These are phyloP conservation scores for Alternaria alternata DNA, from an alignment of 2,329 filamentous ascomycete genomes.

Conservation along the genomic window DNA sequence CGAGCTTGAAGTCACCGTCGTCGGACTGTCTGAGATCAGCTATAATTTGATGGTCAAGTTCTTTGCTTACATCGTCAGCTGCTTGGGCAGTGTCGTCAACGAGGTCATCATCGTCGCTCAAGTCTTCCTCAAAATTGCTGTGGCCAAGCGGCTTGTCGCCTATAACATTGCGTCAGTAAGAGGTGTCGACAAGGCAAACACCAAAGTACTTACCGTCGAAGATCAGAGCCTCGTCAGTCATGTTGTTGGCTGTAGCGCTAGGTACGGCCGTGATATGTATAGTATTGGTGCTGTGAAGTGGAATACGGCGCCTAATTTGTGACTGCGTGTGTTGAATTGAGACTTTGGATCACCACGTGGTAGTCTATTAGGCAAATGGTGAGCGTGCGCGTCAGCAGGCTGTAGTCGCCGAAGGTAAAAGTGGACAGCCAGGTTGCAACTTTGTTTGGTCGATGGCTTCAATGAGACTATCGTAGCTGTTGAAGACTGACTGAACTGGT, in stretches of 20 bases:
- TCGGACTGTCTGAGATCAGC: constrained; percentile 20
- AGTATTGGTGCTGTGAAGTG: constrained; percentile 3
- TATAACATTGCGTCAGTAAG: constrained; percentile 11
- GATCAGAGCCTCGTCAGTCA: constrained; percentile 23
- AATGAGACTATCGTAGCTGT: not conserved
- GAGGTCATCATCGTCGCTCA: constrained; percentile 16
- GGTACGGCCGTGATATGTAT: not conserved
- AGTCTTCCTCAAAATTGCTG: constrained; percentile 8
- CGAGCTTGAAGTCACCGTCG: constrained; percentile 29
- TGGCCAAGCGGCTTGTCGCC: constrained; percentile 18
- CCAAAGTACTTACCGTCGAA: constrained; percentile 23
- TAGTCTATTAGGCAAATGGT: not conserved
- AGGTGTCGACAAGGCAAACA: not conserved
- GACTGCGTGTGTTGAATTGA: not conserved
- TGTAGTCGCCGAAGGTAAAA: constrained; percentile 15
- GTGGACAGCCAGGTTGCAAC: not conserved
- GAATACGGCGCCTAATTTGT: not conserved
- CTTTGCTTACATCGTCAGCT: constrained; percentile 12
- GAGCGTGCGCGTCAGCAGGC: not conserved
- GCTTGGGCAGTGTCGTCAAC: constrained; percentile 10
- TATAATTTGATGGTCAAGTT: not conserved
- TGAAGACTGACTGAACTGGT: not conserved
- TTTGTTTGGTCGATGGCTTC: not conserved
- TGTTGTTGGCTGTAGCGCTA: constrained; percentile 7
- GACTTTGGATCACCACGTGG: not conserved